Base-by-base conservation (phyloP, 2,329 filamentous ascomycete species). In the Epichloe typhina region DNA sequence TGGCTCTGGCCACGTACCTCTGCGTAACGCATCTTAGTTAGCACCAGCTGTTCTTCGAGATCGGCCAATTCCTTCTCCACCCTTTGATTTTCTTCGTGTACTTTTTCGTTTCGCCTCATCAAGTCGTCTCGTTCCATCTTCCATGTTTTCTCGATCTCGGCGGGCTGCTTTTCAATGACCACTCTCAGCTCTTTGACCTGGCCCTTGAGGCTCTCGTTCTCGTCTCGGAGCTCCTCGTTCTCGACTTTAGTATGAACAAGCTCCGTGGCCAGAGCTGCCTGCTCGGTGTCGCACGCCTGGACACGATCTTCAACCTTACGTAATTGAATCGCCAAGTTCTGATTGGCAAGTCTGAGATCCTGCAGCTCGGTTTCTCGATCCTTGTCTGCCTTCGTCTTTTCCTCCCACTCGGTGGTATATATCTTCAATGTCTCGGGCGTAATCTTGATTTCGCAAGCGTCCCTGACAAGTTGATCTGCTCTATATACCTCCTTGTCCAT, bases 401-500 rank as follows among this genome's bases (percentile, higher is more conserved):
- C 91, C 63, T 95, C 88, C 90, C 90, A 98, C 63, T 98, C 93
- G 0, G 75, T 64, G 0, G 84, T 84, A 65, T 97, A 98, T 3
- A 76, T 70, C 60, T 86, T 85, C 21, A 98, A 79, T 61, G 85
- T 81, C 61, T 94, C 86, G 0, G 87, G 82, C 0, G 88, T 88
- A 40, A 98, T 82, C 61, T 88, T 86, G 48, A 97, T 77, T 36
- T 86, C 84, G 62, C 90, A 95, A 0, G 93, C 93, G 66, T 98
- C 93, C 53, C 86, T 85, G 13, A 98, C 88, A 54, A 98, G 80
- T 59, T 93, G 82, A 64, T 98, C 93, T 15, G 93, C 93, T 47
- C 90, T 83, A 65, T 98, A 98, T 6, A 98, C 81, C 64, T 96
- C 93, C 67, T 95, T 96, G 64, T 98, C 93, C 12, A 88, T 78